phyloP scores from a whole-genome alignment of 1,284 basidiomycete species.

The Ceratobasidium sp. region DNA sequence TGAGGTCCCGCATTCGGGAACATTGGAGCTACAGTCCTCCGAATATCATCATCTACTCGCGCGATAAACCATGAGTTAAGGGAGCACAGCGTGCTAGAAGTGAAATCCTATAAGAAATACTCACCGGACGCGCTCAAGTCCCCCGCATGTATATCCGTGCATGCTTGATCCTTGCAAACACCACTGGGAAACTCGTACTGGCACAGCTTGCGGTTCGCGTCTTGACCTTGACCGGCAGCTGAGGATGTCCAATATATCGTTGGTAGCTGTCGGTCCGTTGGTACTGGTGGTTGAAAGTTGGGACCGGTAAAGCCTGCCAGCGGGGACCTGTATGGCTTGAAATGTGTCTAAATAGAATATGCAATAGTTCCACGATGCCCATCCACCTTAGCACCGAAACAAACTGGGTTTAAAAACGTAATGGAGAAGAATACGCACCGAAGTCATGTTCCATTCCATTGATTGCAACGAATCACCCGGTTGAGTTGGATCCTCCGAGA shows the following conservation, averaged over 20 bases:
- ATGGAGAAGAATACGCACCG: constrained; percentile 20
- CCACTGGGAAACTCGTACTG: constrained; percentile 40
- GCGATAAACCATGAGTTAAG: constrained; percentile 1
- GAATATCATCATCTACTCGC: constrained; percentile 29
- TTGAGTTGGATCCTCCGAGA: not conserved
- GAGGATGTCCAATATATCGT: constrained; percentile 41
- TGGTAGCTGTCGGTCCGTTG: constrained; percentile 30
- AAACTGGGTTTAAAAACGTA: constrained; percentile 1
- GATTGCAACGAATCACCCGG: not conserved
- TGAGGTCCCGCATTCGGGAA: constrained; percentile 32
- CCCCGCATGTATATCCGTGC: constrained; percentile 27
- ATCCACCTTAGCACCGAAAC: constrained; percentile 30
- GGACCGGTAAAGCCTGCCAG: constrained; percentile 38
- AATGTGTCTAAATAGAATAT: constrained; percentile 33
- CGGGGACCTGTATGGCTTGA: constrained; percentile 38
- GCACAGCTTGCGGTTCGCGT: constrained; percentile 30
- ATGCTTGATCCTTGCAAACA: constrained; percentile 25
- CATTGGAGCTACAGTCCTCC: constrained; percentile 24
- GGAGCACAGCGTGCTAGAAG: not conserved
- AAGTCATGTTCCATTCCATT: not conserved
- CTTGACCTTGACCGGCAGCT: constrained; percentile 11
- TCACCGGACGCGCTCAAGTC: constrained; percentile 37
- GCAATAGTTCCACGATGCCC: constrained; percentile 17
- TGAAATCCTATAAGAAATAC: not conserved
- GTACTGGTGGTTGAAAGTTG: constrained; percentile 24